phyloP scores from a whole-genome alignment of 345 rosid species.

The Corymbia maculata region DNA sequence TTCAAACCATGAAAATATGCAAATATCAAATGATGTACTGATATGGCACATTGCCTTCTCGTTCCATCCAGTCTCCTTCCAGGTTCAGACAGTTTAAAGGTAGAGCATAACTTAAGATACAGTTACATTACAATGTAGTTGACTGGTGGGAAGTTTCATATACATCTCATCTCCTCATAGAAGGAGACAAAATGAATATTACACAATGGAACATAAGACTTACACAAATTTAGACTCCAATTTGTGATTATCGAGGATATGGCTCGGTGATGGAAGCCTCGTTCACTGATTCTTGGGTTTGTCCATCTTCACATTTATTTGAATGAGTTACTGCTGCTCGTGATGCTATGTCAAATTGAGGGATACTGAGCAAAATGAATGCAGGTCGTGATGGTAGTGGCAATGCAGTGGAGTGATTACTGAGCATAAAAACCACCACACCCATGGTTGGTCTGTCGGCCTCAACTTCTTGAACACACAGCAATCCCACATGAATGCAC shows the following conservation, averaged over 20 bases:
- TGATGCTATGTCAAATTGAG: neutral
- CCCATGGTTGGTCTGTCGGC: neutral
- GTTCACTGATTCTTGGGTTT: neutral
- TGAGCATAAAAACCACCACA: neutral
- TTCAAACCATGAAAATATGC: neutral
- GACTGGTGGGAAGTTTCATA: neutral
- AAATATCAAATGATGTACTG: neutral
- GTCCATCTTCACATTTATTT: neutral
- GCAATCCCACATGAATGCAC: neutral
- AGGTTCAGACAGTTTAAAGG: neutral
- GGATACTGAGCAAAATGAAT: neutral
- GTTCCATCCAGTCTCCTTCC: neutral
- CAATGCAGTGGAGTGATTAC: neutral
- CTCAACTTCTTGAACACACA: neutral
- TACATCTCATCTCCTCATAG: too few relatives aligned
- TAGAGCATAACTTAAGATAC: neutral
- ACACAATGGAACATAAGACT: fast-evolving
- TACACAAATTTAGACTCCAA: neutral
- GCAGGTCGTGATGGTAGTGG: neutral
- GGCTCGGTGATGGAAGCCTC: neutral
- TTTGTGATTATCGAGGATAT: neutral
- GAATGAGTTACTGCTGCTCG: neutral
- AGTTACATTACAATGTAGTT: neutral
- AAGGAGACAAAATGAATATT: too few relatives aligned
- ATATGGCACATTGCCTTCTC: neutral